Conservation (phyloP, 768 basidiomycete genomes). For the Leccinum uliginosum region DNA sequence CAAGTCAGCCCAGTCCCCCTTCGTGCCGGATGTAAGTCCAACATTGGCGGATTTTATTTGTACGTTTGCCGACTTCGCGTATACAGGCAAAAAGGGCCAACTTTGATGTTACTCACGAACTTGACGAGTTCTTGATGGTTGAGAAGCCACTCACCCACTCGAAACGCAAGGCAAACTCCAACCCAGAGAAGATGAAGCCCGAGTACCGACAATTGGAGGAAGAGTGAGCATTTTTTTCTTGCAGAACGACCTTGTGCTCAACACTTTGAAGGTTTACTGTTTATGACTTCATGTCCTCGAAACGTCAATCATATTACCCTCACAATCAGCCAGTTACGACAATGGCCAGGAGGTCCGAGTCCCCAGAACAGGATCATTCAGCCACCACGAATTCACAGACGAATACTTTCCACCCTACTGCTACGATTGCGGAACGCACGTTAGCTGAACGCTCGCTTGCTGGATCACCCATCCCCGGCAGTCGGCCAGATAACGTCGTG, state of each 20-base stretch:
- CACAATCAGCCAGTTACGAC: constrained; percentile 62
- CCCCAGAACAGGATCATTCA: constrained; percentile 26
- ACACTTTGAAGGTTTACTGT: constrained; percentile 65
- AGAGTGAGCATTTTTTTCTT: constrained; percentile 50
- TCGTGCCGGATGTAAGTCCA: constrained; percentile 84
- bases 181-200: constrained; percentile 84
- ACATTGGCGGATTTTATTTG: background rate
- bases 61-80: background rate
- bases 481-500: constrained; percentile 37
- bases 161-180: constrained; percentile 84
- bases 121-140: constrained; percentile 95
- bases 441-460: constrained; percentile 39
- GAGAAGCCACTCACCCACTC: constrained; percentile 96
- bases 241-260: constrained; percentile 4
- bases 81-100: constrained; percentile 91
- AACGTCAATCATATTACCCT: constrained; percentile 83
- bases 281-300: constrained; percentile 75
- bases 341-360: constrained; percentile 26
- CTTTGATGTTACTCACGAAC: constrained; percentile 95
- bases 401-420: constrained; percentile 39
- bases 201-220: constrained; percentile 93
- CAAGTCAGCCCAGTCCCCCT: constrained; percentile 74
- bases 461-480: constrained; percentile 35
- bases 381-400: constrained; percentile 33
- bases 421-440: constrained; percentile 39